phyloP scores from a whole-genome alignment of 306 rosid species.

The Mimosa pudica region DNA sequence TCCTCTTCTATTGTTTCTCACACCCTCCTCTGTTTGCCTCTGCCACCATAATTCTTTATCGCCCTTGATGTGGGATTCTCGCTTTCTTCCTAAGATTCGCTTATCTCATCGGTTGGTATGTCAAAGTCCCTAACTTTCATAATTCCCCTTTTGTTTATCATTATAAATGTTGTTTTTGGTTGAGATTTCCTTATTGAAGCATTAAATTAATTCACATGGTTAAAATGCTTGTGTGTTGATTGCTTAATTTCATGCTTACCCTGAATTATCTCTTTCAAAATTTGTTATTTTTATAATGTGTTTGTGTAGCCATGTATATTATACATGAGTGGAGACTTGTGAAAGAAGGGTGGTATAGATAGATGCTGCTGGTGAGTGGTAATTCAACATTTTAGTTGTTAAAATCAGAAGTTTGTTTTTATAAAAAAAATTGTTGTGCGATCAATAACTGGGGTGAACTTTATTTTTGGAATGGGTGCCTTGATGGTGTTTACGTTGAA shows the following conservation, averaged over 20 bases:
- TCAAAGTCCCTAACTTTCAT: background rate
- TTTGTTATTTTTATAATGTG: conserved; percentile 35
- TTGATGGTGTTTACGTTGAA: conserved; percentile 92
- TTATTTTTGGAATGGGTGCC: conserved; percentile 60
- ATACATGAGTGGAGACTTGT: conserved; percentile 98
- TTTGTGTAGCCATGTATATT: conserved; percentile 77
- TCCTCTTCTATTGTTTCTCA: too few species aligned
- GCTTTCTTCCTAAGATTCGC: conserved; percentile 63
- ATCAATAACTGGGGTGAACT: conserved; percentile 20
- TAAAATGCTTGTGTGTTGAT: background rate
- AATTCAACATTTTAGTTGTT: background rate
- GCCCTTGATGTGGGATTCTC: conserved; percentile 56
- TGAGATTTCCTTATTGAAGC: too few species aligned
- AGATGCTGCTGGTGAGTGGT: conserved; percentile 87
- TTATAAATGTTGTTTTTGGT: too few species aligned
- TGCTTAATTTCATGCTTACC: background rate
- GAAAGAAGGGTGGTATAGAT: conserved; percentile 94
- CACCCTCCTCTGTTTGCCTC: conserved; percentile 52
- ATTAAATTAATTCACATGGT: background rate
- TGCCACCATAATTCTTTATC: conserved; percentile 66
- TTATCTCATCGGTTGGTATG: conserved; percentile 72
- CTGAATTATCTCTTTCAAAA: conserved; percentile 1
- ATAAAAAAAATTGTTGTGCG: background rate
- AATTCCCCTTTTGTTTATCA: too few species aligned
- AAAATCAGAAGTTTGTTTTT: background rate